Evolutionary conservation across 2,329 filamentous ascomycete genomes (phyloP).

Genomic region (Rhinocladiella mackenziei): DNA sequence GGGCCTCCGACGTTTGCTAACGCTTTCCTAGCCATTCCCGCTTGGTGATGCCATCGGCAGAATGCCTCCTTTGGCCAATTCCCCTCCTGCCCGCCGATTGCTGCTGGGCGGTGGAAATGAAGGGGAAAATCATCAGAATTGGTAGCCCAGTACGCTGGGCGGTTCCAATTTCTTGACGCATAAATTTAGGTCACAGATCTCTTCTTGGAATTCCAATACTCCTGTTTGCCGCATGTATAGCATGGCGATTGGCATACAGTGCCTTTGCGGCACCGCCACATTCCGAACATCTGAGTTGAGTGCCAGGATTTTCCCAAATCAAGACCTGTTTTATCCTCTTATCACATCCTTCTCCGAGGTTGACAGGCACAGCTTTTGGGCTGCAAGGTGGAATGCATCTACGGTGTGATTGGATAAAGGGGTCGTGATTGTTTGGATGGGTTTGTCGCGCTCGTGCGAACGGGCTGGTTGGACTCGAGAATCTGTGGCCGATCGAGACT

Average conservation of each 20-base stretch:
- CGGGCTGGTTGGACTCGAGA: slow-evolving; percentile 8
- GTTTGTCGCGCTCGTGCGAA: slow-evolving; percentile 12
- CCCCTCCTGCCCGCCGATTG: no score
- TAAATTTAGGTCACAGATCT: no score
- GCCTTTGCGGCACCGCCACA: slow-evolving; percentile 7
- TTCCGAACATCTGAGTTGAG: slow-evolving; percentile 3
- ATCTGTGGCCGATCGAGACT: not conserved
- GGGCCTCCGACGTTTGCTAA: slow-evolving; percentile 23
- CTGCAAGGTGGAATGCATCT: slow-evolving; percentile 2
- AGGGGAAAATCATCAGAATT: no score
- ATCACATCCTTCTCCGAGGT: not conserved
- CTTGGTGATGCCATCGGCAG: slow-evolving; percentile 14
- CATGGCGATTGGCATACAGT: slow-evolving; percentile 7
- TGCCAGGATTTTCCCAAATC: slow-evolving; percentile 7
- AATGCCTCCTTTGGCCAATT: slow-evolving; percentile 4
- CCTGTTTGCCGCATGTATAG: slow-evolving; percentile 10
- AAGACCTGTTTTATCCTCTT: not conserved
- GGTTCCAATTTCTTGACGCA: no score
- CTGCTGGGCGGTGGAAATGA: no score
- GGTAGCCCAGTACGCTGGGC: no score
- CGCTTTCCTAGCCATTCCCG: slow-evolving; percentile 13
- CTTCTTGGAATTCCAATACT: not conserved
- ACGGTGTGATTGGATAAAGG: slow-evolving; percentile 6
- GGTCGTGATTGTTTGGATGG: slow-evolving; percentile 5
- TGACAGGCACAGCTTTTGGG: not conserved